Evolutionary conservation across 2,329 filamentous ascomycete genomes (phyloP).

Genomic region (Colletotrichum australisinense): DNA sequence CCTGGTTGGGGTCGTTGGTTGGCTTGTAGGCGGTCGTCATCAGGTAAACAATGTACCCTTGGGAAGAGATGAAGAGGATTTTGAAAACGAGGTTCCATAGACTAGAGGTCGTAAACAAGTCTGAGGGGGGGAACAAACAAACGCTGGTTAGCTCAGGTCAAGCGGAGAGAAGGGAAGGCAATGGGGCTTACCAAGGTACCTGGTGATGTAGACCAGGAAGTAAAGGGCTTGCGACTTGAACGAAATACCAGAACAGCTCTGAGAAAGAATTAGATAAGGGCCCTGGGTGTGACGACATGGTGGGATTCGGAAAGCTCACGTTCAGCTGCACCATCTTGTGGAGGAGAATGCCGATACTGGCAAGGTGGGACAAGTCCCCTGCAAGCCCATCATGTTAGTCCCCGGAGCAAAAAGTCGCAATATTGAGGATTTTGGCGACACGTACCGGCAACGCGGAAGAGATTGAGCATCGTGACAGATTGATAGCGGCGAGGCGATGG

Average conservation of each 20-base stretch:
- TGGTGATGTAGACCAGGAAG: constrained; percentile 90
- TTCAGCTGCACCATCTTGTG: constrained; percentile 97
- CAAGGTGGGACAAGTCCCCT: constrained; percentile 96
- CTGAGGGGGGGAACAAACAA: constrained; percentile 52
- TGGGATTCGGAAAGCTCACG: constrained; percentile 62
- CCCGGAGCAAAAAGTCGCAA: neutral
- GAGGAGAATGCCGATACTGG: constrained; percentile 92
- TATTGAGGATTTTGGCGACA: constrained; percentile 13
- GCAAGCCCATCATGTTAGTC: constrained; percentile 39
- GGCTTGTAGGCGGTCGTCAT: constrained; percentile 99
- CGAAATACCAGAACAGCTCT: constrained; percentile 98
- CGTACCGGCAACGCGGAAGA: constrained; percentile 69
- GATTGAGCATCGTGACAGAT: constrained; percentile 62
- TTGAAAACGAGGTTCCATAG: constrained; percentile 97
- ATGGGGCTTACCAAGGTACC: constrained; percentile 80
- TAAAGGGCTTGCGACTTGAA: constrained; percentile 99
- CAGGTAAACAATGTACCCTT: constrained; percentile 95
- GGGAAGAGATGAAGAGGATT: constrained; percentile 90
- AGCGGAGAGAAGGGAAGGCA: neutral
- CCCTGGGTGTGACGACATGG: constrained; percentile 8
- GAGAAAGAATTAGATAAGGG: constrained; percentile 36
- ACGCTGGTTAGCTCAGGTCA: constrained; percentile 23
- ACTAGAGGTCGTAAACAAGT: constrained; percentile 87
- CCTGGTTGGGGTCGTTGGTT: constrained; percentile 95
- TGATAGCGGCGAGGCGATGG: constrained; percentile 25